Evolutionary conservation across 768 basidiomycete species (phyloP), one percentile per base, ranked within the genome.

Genomic region (Favolaschia claudopus): DNA sequence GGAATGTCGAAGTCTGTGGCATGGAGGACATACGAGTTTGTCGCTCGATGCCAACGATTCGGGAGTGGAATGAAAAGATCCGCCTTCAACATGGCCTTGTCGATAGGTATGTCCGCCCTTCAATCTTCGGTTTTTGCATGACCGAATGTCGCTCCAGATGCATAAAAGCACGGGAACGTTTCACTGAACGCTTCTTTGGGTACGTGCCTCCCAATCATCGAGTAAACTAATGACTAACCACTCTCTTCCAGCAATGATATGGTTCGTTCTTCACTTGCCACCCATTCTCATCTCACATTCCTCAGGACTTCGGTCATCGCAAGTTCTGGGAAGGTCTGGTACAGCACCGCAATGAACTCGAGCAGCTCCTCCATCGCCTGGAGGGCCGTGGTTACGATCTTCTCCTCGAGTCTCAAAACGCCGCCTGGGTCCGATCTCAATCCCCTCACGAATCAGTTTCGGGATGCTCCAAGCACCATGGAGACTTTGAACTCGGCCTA

Each of bases 301-400:
- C n/a, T n/a, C n/a, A 77, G 75, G 77, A 78, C 55, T 76, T 76
- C 49, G 77, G 76, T 7, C 77, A 77, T 56, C 74, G 70, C 56
- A 59, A 65, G 1, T 78, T 70, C 56, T 74, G 74, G 73, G 67
- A 70, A 22, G 61, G 43, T 53, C 71, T 77, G 7, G 63, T 74
- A 36, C 64, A 65, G 37, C 69, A 72, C 48, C 70, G 69, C 33
- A 51, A 58, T 19, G 71, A 73, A 55, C 52, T 74, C 22, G 74
- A 77, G 33, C 33, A 34, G 38, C 57, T 74, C 28, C 64, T 77
- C 31, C 34, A 57, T 9, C 58, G 62, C 9, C 67, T 77, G 4
- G 76, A 77, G 59, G 65, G 47, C 31, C 69, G 72, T 5, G 74
- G 70, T 10, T 76, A 76, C 40, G 72, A 76, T 43, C 65, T 77